Conservation (phyloP, 352 stramenopile genomes). For the Aphanomyces cochlioides region DNA sequence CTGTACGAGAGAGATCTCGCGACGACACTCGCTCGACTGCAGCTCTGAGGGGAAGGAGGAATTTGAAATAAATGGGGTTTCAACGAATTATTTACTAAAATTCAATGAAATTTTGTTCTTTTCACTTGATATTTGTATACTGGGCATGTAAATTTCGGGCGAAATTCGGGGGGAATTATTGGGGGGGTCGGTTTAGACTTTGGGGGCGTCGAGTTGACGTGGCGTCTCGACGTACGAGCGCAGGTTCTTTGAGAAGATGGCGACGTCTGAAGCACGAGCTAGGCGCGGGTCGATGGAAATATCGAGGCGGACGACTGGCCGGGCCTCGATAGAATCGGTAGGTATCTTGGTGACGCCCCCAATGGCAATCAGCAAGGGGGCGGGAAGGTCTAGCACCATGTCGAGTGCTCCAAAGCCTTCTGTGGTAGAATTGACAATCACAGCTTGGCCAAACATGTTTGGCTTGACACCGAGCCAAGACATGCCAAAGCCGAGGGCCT, state of each 20-base stretch:
- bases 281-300: constrained; percentile 72
- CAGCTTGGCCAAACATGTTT: constrained; percentile 68
- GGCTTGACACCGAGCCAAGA: constrained; percentile 52
- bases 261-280: constrained; percentile 56
- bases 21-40: no score
- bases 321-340: constrained; percentile 53
- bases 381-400: constrained; percentile 58
- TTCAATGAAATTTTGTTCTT: no score
- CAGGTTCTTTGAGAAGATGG: constrained; percentile 44
- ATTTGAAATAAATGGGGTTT: no score
- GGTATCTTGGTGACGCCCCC: constrained; percentile 60
- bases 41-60: no score
- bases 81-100: no score
- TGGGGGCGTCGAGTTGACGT: neutral
- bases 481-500: constrained; percentile 51
- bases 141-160: no score
- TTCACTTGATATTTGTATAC: no score
- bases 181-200: neutral
- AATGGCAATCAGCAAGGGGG: constrained; percentile 64
- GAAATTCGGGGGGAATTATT: no score
- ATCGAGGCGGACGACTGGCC: constrained; percentile 59
- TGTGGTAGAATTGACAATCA: constrained; percentile 71
- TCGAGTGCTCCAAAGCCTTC: constrained; percentile 63
- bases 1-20: no score
- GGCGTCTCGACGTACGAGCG: neutral